These are phyloP conservation scores for Kwoniella heveanensis DNA, from an alignment of 768 basidiomycete species.

Conservation along the genomic window DNA sequence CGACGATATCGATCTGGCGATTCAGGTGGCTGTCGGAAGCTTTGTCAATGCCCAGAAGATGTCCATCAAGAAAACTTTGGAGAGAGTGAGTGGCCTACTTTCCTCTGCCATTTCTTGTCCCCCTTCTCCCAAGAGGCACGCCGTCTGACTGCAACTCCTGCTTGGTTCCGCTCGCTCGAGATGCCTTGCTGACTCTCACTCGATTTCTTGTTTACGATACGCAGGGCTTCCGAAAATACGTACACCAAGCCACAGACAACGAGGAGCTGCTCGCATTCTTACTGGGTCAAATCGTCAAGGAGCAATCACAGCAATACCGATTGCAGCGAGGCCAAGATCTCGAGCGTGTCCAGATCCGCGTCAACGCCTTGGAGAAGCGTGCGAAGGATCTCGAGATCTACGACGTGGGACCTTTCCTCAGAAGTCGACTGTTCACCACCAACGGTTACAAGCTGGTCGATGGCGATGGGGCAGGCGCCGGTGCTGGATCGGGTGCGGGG, in stretches of 20 bases:
- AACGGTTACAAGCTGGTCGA: conserved; percentile 78
- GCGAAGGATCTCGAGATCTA: conserved; percentile 97
- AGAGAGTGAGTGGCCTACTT: conserved; percentile 70
- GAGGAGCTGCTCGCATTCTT: conserved; percentile 94
- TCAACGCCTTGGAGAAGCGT: conserved; percentile 81
- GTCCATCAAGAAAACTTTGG: conserved; percentile 96
- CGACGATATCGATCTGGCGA: conserved; percentile 96
- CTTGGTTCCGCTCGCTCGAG: too few species aligned
- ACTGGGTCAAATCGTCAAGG: conserved; percentile 80
- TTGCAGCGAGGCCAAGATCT: conserved; percentile 66
- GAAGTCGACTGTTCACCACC: conserved; percentile 75
- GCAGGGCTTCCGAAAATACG: conserved; percentile 94
- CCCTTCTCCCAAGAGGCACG: too few species aligned
- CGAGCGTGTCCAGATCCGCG: conserved; percentile 70
- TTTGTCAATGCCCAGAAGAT: conserved; percentile 97
- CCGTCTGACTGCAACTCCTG: too few species aligned
- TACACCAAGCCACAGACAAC: conserved; percentile 91
- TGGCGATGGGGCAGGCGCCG: conserved; percentile 18
- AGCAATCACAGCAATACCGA: conserved; percentile 7
- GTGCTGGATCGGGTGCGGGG: not conserved
- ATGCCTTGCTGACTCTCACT: not conserved
- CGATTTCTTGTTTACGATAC: not conserved
- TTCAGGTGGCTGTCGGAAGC: conserved; percentile 89
- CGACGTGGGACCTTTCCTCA: conserved; percentile 81
- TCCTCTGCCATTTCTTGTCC: too few species aligned